These are phyloP conservation scores for Pycnococcus provasolii DNA, from an alignment of 139 green algal genomes.

Conservation along the genomic window DNA sequence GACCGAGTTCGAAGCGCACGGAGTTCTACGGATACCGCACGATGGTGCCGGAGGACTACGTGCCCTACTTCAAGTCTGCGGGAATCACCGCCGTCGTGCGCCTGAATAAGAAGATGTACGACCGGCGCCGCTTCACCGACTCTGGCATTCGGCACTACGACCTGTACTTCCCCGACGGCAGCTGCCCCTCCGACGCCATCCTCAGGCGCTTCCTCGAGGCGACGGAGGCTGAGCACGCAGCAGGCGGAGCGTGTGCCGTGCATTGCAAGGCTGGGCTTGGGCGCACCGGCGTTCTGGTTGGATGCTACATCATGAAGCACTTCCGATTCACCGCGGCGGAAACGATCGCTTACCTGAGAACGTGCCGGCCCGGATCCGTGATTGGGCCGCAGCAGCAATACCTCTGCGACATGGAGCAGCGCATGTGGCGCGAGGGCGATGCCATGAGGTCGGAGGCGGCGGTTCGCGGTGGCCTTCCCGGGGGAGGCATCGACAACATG, in stretches of 20 bases:
- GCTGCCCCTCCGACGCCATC: slow-evolving; percentile 61
- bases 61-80: slow-evolving; percentile 39
- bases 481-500: no score
- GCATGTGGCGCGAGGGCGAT: slow-evolving; percentile 43
- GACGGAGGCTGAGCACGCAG: slow-evolving; percentile 46
- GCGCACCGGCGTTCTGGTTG: slow-evolving; percentile 83
- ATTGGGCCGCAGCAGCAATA: slow-evolving; percentile 89
- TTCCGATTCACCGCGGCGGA: slow-evolving; percentile 63
- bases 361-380: slow-evolving; percentile 73
- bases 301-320: slow-evolving; percentile 87
- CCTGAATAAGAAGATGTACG: slow-evolving; percentile 86
- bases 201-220: slow-evolving; percentile 63
- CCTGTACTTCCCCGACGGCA: slow-evolving; percentile 81
- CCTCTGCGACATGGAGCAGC: slow-evolving; percentile 49
- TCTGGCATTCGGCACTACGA: slow-evolving; percentile 72
- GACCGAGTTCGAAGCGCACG: slow-evolving; percentile 25
- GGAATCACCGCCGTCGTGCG: slow-evolving; percentile 64
- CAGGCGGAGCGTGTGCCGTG: slow-evolving; percentile 52
- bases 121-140: slow-evolving; percentile 62
- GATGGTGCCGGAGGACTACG: slow-evolving; percentile 77
- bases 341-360: slow-evolving; percentile 83
- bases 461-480: not conserved
- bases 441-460: slow-evolving; percentile 25
- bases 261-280: slow-evolving; percentile 93
- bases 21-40: slow-evolving; percentile 67